Evolutionary conservation across 2,329 filamentous ascomycete species (phyloP).

Genomic region (Podosphaera aphanis): DNA sequence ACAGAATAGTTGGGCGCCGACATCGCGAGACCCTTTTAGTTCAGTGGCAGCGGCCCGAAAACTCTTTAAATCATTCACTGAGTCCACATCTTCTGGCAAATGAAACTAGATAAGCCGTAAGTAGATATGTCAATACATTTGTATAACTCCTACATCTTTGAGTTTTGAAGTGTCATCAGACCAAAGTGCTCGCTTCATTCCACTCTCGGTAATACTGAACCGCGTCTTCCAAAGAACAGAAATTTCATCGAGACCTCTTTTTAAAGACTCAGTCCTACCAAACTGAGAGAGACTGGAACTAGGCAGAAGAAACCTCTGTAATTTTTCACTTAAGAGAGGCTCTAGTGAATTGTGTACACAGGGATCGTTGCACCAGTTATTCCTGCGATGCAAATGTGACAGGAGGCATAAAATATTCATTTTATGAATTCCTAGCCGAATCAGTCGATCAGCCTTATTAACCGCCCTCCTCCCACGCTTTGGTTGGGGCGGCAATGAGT

Average conservation of each 20-base stretch:
- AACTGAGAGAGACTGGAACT: constrained; percentile 46
- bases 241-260: constrained; percentile 52
- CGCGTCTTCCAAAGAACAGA: constrained; percentile 41
- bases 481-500: constrained; percentile 6
- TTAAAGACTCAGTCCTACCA: constrained; percentile 49
- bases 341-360: constrained; percentile 43
- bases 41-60: constrained; percentile 38
- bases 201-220: constrained; percentile 49
- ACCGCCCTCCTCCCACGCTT: constrained; percentile 22
- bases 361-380: constrained; percentile 69
- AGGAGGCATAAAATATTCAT: constrained; percentile 65
- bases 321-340: constrained; percentile 40
- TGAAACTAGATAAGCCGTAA: constrained; percentile 11
- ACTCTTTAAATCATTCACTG: constrained; percentile 43
- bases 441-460: constrained; percentile 27
- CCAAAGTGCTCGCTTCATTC: constrained; percentile 52
- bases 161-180: constrained; percentile 40
- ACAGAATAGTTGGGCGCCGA: constrained; percentile 76
- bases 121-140: not conserved
- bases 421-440: constrained; percentile 60
- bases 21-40: constrained; percentile 61
- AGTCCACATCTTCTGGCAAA: constrained; percentile 25
- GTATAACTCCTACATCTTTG: constrained; percentile 24
- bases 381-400: constrained; percentile 52
- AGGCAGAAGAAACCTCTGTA: constrained; percentile 44